Conservation (phyloP, 2,329 filamentous ascomycete genomes). For the Ceratocystis colombiana region DNA sequence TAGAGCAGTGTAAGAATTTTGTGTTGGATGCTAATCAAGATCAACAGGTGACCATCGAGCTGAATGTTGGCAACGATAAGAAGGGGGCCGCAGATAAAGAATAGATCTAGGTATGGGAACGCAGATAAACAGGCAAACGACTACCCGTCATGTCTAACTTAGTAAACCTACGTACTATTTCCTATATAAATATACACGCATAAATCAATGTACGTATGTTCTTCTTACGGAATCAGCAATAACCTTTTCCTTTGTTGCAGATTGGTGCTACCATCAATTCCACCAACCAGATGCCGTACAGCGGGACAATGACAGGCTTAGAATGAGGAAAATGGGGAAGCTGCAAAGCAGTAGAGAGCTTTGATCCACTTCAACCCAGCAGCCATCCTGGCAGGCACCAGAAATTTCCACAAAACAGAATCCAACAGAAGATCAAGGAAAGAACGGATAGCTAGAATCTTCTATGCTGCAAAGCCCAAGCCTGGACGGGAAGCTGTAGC, state of each 20-base stretch:
- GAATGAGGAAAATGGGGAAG: background rate
- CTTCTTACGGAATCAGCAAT: background rate
- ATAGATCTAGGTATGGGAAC: background rate
- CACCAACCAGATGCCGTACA: background rate
- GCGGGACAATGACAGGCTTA: background rate
- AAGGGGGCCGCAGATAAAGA: constrained; percentile 2
- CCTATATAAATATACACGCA: too few relatives aligned
- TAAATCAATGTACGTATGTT: too few relatives aligned
- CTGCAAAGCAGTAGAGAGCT: background rate
- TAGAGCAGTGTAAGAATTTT: background rate
- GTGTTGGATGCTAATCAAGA: background rate
- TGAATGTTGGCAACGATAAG: constrained; percentile 24
- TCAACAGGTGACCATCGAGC: constrained; percentile 27
- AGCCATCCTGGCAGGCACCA: background rate
- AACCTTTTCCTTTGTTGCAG: background rate
- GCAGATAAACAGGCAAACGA: too few relatives aligned
- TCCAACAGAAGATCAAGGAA: constrained; percentile 15
- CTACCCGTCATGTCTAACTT: too few relatives aligned
- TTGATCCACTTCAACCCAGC: background rate
- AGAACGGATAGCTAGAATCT: constrained; percentile 23
- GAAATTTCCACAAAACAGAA: constrained; percentile 14
- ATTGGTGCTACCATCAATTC: background rate
- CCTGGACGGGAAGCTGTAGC: background rate
- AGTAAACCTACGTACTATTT: too few relatives aligned
- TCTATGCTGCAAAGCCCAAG: constrained; percentile 6